A percentile compares a stretch with the other conserved stretches of the same genome.
Conservation (phyloP, 805 yeast genomes). For the Yamadazyma ubonensis region DNA sequence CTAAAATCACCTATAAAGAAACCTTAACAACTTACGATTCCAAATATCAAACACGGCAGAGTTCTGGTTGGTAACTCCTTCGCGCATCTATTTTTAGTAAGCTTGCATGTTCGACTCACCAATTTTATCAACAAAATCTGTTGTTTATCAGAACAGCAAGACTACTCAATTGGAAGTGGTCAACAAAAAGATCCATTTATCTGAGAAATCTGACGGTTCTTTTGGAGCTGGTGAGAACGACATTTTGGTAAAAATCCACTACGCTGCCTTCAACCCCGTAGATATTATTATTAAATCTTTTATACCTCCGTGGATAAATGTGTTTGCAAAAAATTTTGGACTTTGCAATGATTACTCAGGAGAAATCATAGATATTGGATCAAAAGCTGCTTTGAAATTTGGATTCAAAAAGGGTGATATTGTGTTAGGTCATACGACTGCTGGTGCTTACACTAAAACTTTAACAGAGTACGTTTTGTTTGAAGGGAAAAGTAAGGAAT, state of each 20-base stretch:
- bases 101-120: conserved; percentile 4
- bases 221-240: conserved; percentile 9
- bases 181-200: not conserved
- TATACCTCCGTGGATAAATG: conserved; percentile 11
- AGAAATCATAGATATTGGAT: conserved; percentile 30
- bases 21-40: no score
- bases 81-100: no score
- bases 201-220: not conserved
- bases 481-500: conserved; percentile 14
- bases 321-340: conserved; percentile 19
- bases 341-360: conserved; percentile 37
- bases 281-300: conserved; percentile 25
- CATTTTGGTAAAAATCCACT: conserved; percentile 30
- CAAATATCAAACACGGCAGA: no score
- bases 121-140: not conserved
- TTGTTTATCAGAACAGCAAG: conserved; percentile 9
- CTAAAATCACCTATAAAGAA: no score
- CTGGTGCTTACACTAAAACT: conserved; percentile 33
- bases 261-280: conserved; percentile 35
- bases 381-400: conserved; percentile 17
- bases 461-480: conserved; percentile 48
- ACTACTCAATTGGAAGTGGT: conserved; percentile 1
- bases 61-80: no score
- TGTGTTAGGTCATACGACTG: conserved; percentile 26
- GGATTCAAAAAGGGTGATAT: conserved; percentile 28